Percentiles rank a stretch among this genome's conserved stretches.
phyloP scores from a whole-genome alignment of 75 land plant genomes.

The Sequoiadendron giganteum region DNA sequence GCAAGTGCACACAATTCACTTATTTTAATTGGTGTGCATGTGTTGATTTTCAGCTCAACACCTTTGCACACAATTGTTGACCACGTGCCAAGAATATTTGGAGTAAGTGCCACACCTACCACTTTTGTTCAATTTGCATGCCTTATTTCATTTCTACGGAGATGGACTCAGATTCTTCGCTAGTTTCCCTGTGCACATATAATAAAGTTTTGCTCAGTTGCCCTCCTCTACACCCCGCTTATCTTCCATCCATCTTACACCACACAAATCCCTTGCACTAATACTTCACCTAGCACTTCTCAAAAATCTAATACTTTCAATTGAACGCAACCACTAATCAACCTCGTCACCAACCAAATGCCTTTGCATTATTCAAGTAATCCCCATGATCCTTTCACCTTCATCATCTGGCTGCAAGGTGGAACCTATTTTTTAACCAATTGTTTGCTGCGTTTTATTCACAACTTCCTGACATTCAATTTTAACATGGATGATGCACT shows the following conservation, averaged over 20 bases:
- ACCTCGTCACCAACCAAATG: no score
- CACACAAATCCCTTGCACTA: neutral
- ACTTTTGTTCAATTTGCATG: neutral
- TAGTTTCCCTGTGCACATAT: neutral
- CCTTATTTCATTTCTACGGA: neutral
- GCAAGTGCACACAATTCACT: neutral
- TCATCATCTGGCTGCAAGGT: neutral
- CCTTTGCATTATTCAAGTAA: no score
- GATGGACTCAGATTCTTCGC: neutral
- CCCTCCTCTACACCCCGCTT: neutral
- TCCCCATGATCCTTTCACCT: neutral
- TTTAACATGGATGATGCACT: neutral
- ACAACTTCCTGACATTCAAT: neutral
- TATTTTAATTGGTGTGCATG: neutral
- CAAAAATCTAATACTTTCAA: neutral
- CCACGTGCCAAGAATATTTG: neutral
- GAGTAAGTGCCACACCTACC: neutral
- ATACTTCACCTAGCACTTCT: neutral
- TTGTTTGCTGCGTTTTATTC: neutral
- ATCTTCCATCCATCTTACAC: neutral
- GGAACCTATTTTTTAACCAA: neutral
- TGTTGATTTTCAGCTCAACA: neutral
- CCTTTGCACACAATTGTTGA: neutral
- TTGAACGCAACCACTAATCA: no score
- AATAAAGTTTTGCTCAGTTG: neutral